Evolutionary conservation across 2,329 filamentous ascomycete species (phyloP).

Genomic region (Cladophialophora psammophila): DNA sequence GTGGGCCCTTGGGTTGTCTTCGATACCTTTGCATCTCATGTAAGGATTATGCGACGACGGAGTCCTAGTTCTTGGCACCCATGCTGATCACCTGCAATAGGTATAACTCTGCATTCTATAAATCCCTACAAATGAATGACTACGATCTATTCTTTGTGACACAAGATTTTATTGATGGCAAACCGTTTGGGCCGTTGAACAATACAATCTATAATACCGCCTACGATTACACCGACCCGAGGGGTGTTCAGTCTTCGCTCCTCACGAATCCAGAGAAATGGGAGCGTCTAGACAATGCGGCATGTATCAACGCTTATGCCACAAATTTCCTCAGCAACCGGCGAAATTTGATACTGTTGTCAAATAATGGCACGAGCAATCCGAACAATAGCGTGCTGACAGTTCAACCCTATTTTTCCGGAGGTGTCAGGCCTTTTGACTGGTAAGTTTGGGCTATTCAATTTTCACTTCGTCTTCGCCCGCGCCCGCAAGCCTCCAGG

Average conservation of each 20-base stretch:
- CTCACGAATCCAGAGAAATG: constrained; percentile 3
- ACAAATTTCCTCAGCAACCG: constrained; percentile 24
- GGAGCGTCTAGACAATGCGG: constrained; percentile 25
- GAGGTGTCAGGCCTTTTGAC: constrained; percentile 4
- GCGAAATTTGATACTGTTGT: constrained; percentile 34
- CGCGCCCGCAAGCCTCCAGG: background rate
- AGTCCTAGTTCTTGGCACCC: background rate
- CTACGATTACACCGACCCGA: background rate
- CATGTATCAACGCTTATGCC: constrained; percentile 34
- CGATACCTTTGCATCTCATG: constrained; percentile 42
- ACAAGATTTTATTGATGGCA: constrained; percentile 34
- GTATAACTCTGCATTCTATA: constrained; percentile 44
- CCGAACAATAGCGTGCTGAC: constrained; percentile 7
- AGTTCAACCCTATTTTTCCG: constrained; percentile 3
- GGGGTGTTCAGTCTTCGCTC: constrained; percentile 9
- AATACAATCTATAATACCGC: background rate
- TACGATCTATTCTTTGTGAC: constrained; percentile 38
- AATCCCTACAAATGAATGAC: constrained; percentile 37
- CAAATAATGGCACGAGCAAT: constrained; percentile 13
- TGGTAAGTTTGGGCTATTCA: constrained; percentile 9
- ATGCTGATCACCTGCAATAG: constrained; percentile 12
- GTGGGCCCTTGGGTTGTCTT: constrained; percentile 38
- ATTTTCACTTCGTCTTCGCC: background rate
- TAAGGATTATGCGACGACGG: constrained; percentile 9
- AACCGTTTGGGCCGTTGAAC: background rate